Percentiles rank a stretch among this genome's conserved stretches.
Conservation (phyloP, 345 rosid genomes). For the Arabis hirsuta region DNA sequence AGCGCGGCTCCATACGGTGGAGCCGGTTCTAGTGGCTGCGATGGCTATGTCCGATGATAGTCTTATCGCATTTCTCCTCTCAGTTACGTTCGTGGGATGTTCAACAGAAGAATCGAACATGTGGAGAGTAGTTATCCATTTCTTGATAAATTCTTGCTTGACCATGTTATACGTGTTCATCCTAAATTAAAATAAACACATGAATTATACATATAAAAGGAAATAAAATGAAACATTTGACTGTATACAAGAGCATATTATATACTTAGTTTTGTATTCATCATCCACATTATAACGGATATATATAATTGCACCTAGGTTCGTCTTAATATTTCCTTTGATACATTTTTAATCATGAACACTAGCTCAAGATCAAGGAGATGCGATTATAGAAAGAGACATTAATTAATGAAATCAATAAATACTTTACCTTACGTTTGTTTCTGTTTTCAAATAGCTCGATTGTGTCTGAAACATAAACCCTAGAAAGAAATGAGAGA, state of each 20-base stretch:
- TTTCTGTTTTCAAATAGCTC: constrained; percentile 8
- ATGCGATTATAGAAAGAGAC: neutral
- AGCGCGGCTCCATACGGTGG: constrained; percentile 78
- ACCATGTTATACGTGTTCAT: constrained; percentile 41
- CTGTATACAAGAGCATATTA: neutral
- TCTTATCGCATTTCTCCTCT: constrained; percentile 73
- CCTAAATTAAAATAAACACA: neutral
- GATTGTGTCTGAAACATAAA: constrained; percentile 30
- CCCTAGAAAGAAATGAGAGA: constrained; percentile 33
- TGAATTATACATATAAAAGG: neutral
- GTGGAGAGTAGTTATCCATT: constrained; percentile 68
- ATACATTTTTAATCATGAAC: constrained; percentile 9
- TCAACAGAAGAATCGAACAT: constrained; percentile 46
- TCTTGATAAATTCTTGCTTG: constrained; percentile 72
- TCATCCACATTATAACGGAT: neutral
- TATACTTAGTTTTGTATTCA: neutral
- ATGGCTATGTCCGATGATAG: constrained; percentile 84
- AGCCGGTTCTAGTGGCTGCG: constrained; percentile 65
- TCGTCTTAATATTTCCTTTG: neutral
- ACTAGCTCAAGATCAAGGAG: constrained; percentile 4
- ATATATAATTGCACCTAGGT: constrained; percentile 11
- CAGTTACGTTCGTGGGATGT: constrained; percentile 51
- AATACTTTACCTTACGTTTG: constrained; percentile 26
- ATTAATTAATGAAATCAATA: constrained; percentile 10
- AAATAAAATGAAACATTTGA: neutral